phyloP scores from a whole-genome alignment of 257 asterid species.

The Datura wrightii region DNA sequence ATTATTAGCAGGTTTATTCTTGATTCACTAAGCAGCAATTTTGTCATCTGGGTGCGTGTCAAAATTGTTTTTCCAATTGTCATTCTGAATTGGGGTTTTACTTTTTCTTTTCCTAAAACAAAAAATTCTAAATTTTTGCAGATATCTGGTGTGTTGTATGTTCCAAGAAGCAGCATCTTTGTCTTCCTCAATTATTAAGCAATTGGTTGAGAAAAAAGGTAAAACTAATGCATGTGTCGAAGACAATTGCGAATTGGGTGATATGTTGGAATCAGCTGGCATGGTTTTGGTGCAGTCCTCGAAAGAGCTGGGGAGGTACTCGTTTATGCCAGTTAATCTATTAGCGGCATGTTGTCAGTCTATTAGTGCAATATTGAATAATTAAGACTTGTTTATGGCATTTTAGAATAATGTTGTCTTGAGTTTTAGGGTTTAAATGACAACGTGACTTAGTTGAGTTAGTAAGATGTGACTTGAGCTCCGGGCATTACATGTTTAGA shows the following conservation, averaged over 20 bases:
- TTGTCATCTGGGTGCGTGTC: neutral
- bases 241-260: conserved; percentile 51
- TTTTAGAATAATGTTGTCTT: neutral
- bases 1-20: neutral
- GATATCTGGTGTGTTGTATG: conserved; percentile 75
- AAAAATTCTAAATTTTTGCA: conserved; percentile 41
- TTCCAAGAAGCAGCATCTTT: conserved; percentile 67
- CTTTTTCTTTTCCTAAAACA: too few species aligned
- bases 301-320: conserved; percentile 67
- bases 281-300: conserved; percentile 89
- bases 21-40: conserved; percentile 4
- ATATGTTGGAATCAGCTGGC: conserved; percentile 82
- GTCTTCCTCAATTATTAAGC: conserved; percentile 61
- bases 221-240: conserved; percentile 25
- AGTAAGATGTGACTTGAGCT: neutral
- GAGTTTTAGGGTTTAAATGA: neutral
- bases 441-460: neutral
- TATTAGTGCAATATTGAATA: neutral
- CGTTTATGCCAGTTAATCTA: neutral
- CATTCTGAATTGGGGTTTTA: neutral
- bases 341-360: neutral
- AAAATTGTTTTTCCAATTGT: neutral
- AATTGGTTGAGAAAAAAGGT: conserved; percentile 43
- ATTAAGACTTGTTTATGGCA: neutral
- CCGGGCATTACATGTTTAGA: neutral